phyloP scores from a whole-genome alignment of 2,329 filamentous ascomycete genomes.

The Aspergillus sclerotialis region DNA sequence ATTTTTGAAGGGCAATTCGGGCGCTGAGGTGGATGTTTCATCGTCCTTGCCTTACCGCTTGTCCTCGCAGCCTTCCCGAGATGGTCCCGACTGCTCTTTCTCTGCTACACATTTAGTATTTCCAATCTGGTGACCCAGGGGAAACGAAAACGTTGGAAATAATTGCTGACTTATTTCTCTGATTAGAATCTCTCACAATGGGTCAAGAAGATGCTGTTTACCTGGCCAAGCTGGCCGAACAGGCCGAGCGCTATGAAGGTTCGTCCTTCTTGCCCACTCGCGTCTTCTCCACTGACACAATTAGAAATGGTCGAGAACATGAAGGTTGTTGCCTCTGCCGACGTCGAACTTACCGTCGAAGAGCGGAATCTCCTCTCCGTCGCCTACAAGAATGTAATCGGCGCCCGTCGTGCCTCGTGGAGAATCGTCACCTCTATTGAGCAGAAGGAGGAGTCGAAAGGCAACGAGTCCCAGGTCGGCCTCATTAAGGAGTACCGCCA shows the following conservation, averaged over 20 bases:
- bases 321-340: slow-evolving; percentile 92
- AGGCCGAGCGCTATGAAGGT: slow-evolving; percentile 99
- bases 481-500: slow-evolving; percentile 97
- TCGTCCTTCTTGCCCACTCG: slow-evolving; percentile 32
- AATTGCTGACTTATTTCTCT: slow-evolving; percentile 10
- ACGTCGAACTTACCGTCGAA: slow-evolving; percentile 77
- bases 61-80: no score
- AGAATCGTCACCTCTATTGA: slow-evolving; percentile 97
- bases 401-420: slow-evolving; percentile 93
- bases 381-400: slow-evolving; percentile 99
- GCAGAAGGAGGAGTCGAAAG: slow-evolving; percentile 99
- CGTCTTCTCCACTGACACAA: slow-evolving; percentile 12
- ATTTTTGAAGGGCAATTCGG: no score
- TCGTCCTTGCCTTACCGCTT: no score
- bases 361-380: slow-evolving; percentile 96
- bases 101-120: no score
- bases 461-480: slow-evolving; percentile 80
- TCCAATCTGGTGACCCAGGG: no score
- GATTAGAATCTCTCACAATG: slow-evolving; percentile 61
- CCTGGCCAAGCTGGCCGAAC: slow-evolving; percentile 99
- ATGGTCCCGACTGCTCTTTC: no score
- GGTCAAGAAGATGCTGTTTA: slow-evolving; percentile 99
- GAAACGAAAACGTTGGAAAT: no score
- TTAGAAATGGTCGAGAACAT: slow-evolving; percentile 99
- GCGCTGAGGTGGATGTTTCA: no score